Conservation (phyloP, 129 eudicot species). For the Sambucus nigra region DNA sequence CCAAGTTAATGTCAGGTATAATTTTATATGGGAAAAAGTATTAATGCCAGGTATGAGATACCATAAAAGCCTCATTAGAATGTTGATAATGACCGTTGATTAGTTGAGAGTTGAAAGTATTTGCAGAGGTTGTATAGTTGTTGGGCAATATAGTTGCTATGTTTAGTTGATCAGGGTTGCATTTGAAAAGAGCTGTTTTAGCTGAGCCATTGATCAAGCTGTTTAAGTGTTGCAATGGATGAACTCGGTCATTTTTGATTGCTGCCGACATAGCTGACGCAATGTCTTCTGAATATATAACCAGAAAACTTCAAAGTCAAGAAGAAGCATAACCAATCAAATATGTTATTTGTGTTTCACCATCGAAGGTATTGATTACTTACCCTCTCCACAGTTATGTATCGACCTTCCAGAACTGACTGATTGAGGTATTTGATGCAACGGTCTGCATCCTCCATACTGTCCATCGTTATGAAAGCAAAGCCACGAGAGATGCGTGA, state of each 20-base stretch:
- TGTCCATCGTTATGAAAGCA: slow-evolving; percentile 84
- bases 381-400: slow-evolving; percentile 97
- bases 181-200: slow-evolving; percentile 84
- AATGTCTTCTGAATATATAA: slow-evolving; percentile 90
- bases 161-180: slow-evolving; percentile 88
- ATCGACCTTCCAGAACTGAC: slow-evolving; percentile 90
- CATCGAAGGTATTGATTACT: slow-evolving; percentile 12
- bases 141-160: slow-evolving; percentile 78
- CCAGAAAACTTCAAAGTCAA: slow-evolving; percentile 75
- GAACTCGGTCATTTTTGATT: slow-evolving; percentile 87
- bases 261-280: slow-evolving; percentile 88
- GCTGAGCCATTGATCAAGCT: slow-evolving; percentile 92
- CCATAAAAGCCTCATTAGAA: slow-evolving; percentile 79
- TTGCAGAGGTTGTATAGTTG: slow-evolving; percentile 79
- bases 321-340: slow-evolving; percentile 17
- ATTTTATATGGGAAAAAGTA: too few relatives aligned
- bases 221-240: slow-evolving; percentile 79
- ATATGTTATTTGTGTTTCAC: slow-evolving; percentile 7
- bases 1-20: slow-evolving; percentile 17
- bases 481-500: slow-evolving; percentile 92
- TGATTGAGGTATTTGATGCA: slow-evolving; percentile 90
- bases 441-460: slow-evolving; percentile 79
- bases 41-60: slow-evolving; percentile 44
- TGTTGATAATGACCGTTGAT: slow-evolving; percentile 73
- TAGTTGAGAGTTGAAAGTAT: slow-evolving; percentile 85